A percentile compares a stretch with the other conserved stretches of the same genome.
phyloP scores from a whole-genome alignment of 768 basidiomycete genomes.

The Suillus lakei region DNA sequence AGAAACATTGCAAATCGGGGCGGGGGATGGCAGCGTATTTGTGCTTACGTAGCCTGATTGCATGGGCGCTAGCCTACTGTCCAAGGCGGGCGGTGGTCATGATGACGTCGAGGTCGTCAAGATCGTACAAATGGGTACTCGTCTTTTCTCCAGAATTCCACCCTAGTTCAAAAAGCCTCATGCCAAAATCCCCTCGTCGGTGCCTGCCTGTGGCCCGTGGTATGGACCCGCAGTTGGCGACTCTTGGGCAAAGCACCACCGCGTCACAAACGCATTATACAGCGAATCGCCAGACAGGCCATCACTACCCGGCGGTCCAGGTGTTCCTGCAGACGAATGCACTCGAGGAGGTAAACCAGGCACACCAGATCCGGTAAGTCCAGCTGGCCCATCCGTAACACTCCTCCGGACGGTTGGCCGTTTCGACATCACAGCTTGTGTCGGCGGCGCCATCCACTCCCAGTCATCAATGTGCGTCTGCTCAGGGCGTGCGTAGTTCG shows the following conservation, averaged over 20 bases:
- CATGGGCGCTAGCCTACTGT: not conserved
- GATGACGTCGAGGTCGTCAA: not conserved
- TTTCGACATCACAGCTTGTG: conserved; percentile 4
- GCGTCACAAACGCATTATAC: conserved; percentile 64
- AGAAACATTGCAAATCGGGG: not conserved
- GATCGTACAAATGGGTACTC: not conserved
- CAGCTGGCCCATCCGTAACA: conserved; percentile 16
- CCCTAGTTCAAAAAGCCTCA: conserved; percentile 12
- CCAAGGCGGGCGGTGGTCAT: not conserved
- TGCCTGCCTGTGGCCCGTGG: not conserved
- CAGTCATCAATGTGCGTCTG: conserved; percentile 20
- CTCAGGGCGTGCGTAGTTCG: conserved; percentile 12
- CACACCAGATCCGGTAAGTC: conserved; percentile 2
- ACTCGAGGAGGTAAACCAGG: conserved; percentile 28
- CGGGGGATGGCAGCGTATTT: not conserved
- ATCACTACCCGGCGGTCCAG: conserved; percentile 12
- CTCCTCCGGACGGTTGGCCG: conserved; percentile 1
- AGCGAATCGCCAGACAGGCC: conserved; percentile 32
- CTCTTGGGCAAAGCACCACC: conserved; percentile 71
- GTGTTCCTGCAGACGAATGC: not conserved
- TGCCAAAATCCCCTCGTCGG: conserved; percentile 20
- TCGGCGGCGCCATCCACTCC: conserved; percentile 25
- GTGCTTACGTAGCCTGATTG: not conserved
- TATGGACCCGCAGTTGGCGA: conserved; percentile 31
- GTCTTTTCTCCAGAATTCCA: not conserved